Base-by-base conservation (phyloP, 2,329 filamentous ascomycete genomes). In the Colletotrichum limetticola region DNA sequence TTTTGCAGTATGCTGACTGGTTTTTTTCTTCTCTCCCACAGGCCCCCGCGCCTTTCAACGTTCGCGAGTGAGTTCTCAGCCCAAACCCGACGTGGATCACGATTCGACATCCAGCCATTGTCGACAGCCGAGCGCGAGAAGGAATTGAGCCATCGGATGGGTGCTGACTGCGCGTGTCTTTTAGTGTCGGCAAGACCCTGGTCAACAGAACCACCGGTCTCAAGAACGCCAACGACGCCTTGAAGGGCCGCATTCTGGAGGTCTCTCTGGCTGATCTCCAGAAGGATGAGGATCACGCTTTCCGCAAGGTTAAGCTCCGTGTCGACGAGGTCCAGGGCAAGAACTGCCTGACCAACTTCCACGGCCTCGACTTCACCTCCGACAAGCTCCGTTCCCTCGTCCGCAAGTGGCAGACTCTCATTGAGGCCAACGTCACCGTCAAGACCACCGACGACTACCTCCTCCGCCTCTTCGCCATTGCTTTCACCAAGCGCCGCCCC, bases 381-480 rank as follows among this genome's bases (percentile, higher is more conserved):
- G 97, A 99, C 92, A 99, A 99, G 92, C 93, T 99, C 82, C 94
- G 97, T 85, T 98, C 97, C 77, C 93, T 99, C 79, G 97, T 99
- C 81, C 95, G 97, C 90, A 99, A 99, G 91, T 99, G 97, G 97
- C 97, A 99, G 89, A 93, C 95, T 77, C 91, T 99, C 83, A 98
- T 99, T 80, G 97, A 99, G 92, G 97, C 97, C 90, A 99, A 99
- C 87, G 92, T 98, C 83, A 98, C 97, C 79, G 95, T 99, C 91
- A 98, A 98, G 94, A 98, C 97, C 82, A 98, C 97, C 85, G 97
- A 99, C 85, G 97, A 99, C 89, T 98, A 99, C 91, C 95, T 98
- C 85, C 92, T 99, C 88, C 95, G 97, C 83, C 93, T 99, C 81
- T 99, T 99, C 90, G 95, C 95, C 86, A 99, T 99, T 81, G 97